Evolutionary conservation across 2,329 filamentous ascomycete species (phyloP), one percentile per base, ranked within the genome.

Genomic region (Thelonectria rubi): DNA sequence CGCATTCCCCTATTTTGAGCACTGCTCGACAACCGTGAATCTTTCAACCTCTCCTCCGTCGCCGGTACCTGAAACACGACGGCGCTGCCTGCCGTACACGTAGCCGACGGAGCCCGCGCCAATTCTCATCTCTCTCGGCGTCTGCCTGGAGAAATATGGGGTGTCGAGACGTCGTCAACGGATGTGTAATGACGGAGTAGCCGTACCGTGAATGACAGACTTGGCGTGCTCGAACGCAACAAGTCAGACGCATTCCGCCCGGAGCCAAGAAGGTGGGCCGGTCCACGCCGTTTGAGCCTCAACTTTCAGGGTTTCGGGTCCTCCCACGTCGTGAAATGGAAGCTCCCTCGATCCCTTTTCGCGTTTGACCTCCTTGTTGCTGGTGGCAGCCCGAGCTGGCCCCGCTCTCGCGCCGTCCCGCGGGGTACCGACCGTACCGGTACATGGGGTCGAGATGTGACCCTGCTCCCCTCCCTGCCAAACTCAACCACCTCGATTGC

Each of bases 101-200:
- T 55, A 55, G 46, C 32, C 32, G n/a, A 37, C 21, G 51, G 40
- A 54, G 26, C 51, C 45, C n/a, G n/a, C n/a, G n/a, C 15, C 12
- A 45, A 45, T 15, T 49, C 39, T 51, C 26, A 34, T 49, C n/a
- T 37, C 20, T 49, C 40, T 8, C n/a, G 46, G 24, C 40, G 53
- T 60, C 58, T 61, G 58, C 58, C 58, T 61, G 42, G 58, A 59
- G 34, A 45, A 48, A 42, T 52, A 56, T 56, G 58, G 58, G 53
- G 20, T 55, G 26, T 24, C 21, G 34, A 15, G 30, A 49, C 24
- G 34, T 11, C 9, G 45, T 51, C 18, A n/a, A n/a, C n/a, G n/a
- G 52, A 52, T 34, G 58, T 40, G 42, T 53, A 56, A 56, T 47
- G 53, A 56, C 47, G 47, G 58, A 24, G 53, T 52, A 40, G 15